phyloP scores from a whole-genome alignment of 1,284 basidiomycete genomes.

The Dichomitus squalens region DNA sequence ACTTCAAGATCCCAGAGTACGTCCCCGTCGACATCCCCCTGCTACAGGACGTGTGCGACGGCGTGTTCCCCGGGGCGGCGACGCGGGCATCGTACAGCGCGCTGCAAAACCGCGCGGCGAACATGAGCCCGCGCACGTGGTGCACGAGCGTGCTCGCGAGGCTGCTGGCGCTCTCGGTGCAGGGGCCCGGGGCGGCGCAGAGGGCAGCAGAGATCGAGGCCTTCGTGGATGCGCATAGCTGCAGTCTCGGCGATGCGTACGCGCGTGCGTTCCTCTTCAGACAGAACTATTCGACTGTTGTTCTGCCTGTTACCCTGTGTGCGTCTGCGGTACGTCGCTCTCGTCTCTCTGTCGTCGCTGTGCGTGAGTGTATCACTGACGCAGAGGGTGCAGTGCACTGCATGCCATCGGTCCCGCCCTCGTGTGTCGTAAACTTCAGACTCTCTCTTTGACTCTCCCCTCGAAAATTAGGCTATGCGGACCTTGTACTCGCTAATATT shows the following conservation, averaged over 20 bases:
- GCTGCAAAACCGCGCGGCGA: conserved; percentile 21
- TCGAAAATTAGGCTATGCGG: conserved; percentile 1
- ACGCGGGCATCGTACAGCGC: conserved; percentile 16
- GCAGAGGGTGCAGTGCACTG: neutral
- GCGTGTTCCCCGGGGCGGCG: conserved; percentile 15
- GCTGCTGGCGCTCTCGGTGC: conserved; percentile 7
- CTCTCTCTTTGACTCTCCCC: neutral
- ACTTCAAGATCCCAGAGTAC: conserved; percentile 25
- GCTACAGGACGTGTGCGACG: conserved; percentile 14
- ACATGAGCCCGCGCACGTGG: conserved; percentile 27
- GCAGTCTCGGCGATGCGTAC: conserved; percentile 3
- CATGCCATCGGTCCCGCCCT: neutral
- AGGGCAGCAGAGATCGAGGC: conserved; percentile 21
- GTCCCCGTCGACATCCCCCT: conserved; percentile 9
- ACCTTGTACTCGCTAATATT: conserved; percentile 1
- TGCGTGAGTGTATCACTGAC: neutral
- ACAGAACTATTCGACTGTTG: conserved; percentile 4
- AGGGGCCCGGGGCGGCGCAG: neutral
- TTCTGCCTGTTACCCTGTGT: conserved; percentile 6
- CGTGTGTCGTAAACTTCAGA: neutral
- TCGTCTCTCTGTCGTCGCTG: neutral
- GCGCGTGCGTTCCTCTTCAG: conserved; percentile 11
- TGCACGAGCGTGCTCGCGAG: conserved; percentile 18
- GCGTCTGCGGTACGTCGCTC: neutral
- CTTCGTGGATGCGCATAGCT: conserved; percentile 19